Evolutionary conservation across 2,329 filamentous ascomycete species (phyloP).

Genomic region (Verticillium nonalfalfae): DNA sequence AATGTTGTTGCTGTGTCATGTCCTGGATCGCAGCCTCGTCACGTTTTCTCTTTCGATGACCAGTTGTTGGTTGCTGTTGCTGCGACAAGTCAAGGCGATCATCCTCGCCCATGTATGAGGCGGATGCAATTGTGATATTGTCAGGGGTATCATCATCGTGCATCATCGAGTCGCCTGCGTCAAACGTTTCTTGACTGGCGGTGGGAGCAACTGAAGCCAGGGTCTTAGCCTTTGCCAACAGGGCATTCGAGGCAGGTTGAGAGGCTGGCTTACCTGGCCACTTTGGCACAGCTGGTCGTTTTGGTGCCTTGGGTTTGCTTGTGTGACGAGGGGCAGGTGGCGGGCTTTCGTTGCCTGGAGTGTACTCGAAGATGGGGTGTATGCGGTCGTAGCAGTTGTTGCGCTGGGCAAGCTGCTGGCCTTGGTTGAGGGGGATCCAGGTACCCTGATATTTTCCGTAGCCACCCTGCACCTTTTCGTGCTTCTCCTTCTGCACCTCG

Average conservation of each 20-base stretch:
- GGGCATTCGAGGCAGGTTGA: background rate
- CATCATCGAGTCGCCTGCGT: conserved; percentile 54
- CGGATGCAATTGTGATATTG: conserved; percentile 75
- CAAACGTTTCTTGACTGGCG: conserved; percentile 50
- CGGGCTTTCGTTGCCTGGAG: conserved; percentile 77
- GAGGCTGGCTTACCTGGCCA: conserved; percentile 35
- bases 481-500: conserved; percentile 91
- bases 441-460: conserved; percentile 99
- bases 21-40: conserved; percentile 53
- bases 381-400: conserved; percentile 84
- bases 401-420: conserved; percentile 73
- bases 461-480: conserved; percentile 97
- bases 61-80: conserved; percentile 33
- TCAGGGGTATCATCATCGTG: conserved; percentile 78
- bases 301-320: conserved; percentile 75
- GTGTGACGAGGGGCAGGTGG: conserved; percentile 91
- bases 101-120: conserved; percentile 80
- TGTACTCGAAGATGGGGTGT: conserved; percentile 81
- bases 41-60: conserved; percentile 70
- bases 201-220: conserved; percentile 18
- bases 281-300: conserved; percentile 59
- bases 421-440: conserved; percentile 86
- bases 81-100: conserved; percentile 68
- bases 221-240: conserved; percentile 13
- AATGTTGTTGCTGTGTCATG: conserved; percentile 74